phyloP scores from a whole-genome alignment of 768 basidiomycete genomes.

The Psilocybe subaeruginosa region DNA sequence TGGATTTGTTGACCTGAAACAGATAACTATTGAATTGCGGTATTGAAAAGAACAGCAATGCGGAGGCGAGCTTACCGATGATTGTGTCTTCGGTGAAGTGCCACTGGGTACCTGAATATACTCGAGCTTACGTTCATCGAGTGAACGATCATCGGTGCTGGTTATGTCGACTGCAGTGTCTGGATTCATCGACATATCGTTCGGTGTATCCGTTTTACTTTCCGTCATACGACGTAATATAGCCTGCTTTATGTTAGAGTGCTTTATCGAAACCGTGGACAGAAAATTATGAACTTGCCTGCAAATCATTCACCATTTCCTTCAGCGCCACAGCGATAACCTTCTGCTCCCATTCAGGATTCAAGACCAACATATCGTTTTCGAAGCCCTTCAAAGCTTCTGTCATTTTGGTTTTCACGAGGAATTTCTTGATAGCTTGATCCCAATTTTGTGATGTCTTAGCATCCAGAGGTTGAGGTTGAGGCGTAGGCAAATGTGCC shows the following conservation, averaged over 20 bases:
- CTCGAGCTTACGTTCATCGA: slow-evolving; percentile 74
- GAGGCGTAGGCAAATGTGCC: slow-evolving; percentile 19
- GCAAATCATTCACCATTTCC: slow-evolving; percentile 51
- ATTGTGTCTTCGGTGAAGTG: slow-evolving; percentile 52
- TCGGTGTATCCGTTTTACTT: not conserved
- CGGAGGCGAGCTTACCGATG: slow-evolving; percentile 47
- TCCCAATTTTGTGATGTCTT: slow-evolving; percentile 65
- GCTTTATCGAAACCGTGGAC: slow-evolving; percentile 10
- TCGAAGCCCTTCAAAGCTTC: slow-evolving; percentile 69
- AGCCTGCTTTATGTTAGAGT: slow-evolving; percentile 8
- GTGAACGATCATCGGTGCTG: slow-evolving; percentile 25
- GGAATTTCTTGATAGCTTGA: slow-evolving; percentile 52
- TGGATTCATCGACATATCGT: slow-evolving; percentile 17
- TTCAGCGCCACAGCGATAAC: slow-evolving; percentile 59
- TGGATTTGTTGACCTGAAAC: slow-evolving; percentile 66
- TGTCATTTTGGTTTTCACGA: slow-evolving; percentile 54
- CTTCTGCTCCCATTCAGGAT: slow-evolving; percentile 61
- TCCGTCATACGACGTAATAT: slow-evolving; percentile 25
- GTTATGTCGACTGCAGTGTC: slow-evolving; percentile 12
- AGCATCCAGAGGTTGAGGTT: slow-evolving; percentile 37
- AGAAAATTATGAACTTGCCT: slow-evolving; percentile 38
- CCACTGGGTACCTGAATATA: slow-evolving; percentile 57
- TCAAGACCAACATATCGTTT: slow-evolving; percentile 74
- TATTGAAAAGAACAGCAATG: slow-evolving; percentile 8
- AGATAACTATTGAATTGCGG: slow-evolving; percentile 10